Evolutionary conservation across 2,329 filamentous ascomycete species (phyloP).

Genomic region (Fusarium albosuccineum): DNA sequence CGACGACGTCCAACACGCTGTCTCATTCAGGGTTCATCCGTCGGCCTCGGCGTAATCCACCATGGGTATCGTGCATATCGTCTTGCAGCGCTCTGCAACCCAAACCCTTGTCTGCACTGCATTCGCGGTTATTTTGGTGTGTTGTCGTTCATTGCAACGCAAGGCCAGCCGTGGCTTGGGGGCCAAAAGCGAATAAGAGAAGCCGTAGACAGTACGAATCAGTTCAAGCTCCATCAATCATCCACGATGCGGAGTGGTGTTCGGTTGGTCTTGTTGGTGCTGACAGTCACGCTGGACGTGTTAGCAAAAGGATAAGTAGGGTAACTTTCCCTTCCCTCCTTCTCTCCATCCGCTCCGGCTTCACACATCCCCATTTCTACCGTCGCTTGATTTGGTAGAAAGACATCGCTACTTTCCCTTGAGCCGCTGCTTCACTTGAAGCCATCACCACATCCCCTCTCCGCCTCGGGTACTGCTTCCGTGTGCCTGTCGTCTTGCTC

Average conservation of each 20-base stretch:
- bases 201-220: background rate
- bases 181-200: conserved; percentile 13
- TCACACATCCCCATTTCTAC: too few species aligned
- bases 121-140: conserved; percentile 27
- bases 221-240: conserved; percentile 8
- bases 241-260: conserved; percentile 9
- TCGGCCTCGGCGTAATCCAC: background rate
- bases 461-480: conserved; percentile 1
- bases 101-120: conserved; percentile 29
- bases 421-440: background rate
- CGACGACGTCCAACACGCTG: background rate
- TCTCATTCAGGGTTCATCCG: background rate
- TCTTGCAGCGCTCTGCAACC: conserved; percentile 1
- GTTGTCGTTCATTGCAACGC: conserved; percentile 24
- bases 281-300: conserved; percentile 21
- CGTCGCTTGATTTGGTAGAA: too few species aligned
- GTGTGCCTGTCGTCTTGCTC: background rate
- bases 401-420: background rate
- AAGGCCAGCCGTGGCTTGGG: conserved; percentile 14
- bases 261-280: conserved; percentile 17
- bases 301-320: conserved; percentile 28
- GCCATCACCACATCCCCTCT: background rate
- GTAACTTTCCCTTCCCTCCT: conserved; percentile 11
- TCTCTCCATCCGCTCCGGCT: background rate
- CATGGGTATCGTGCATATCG: background rate